Evolutionary conservation across 176 grass and related monocot genomes (phyloP), one percentile per base, ranked within the genome.

Genomic region (Rhipidocladum racemiflorum): DNA sequence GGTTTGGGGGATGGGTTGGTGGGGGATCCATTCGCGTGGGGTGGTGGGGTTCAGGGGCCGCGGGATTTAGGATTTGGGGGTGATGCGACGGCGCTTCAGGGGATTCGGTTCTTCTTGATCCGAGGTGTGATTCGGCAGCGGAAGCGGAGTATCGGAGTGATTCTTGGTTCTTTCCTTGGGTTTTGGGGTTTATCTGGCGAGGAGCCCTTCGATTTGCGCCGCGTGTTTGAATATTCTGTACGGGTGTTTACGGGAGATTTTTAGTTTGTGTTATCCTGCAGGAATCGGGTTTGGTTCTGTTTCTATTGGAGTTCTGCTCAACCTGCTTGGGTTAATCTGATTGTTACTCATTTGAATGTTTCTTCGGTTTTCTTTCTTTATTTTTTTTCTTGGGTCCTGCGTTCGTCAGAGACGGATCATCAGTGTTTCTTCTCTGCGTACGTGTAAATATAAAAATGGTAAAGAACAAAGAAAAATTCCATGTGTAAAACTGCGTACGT

Each of bases 71-170:
- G 20, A 38, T n/a, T 51, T 28, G 28, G 28, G 17, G 35, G 6
- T 25, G 67, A 17, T 10, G 48, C 21, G 45, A 45, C 20, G 50
- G 50, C 29, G 7, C 14, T 21, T 16, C 8, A 29, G 44, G 43
- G 34, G 56, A 23, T 43, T 8, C 0, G 35, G 50, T 67, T 53
- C 81, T 66, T 65, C 81, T 66, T 65, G 75, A 38, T 86, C 66
- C 69, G 25, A 36, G 48, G 9, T 9, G 6, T 3, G 30, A 28
- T 84, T 75, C 61, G 74, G 60, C 35, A 48, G 39, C 5, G 44
- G 38, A 3, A 36, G 82, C 25, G 45, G 83, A 29, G 44, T 65
- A 21, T 30, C 28, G 4, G 0, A 0, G 11, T 59, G 1, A 21
- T 70, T 60, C 18, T 28, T 25, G 51, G 6, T 27, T 70, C 28